These are phyloP conservation scores for Aurantiochytrium sp. DNA, from an alignment of 108 stramenopile genomes.

Conservation along the genomic window DNA sequence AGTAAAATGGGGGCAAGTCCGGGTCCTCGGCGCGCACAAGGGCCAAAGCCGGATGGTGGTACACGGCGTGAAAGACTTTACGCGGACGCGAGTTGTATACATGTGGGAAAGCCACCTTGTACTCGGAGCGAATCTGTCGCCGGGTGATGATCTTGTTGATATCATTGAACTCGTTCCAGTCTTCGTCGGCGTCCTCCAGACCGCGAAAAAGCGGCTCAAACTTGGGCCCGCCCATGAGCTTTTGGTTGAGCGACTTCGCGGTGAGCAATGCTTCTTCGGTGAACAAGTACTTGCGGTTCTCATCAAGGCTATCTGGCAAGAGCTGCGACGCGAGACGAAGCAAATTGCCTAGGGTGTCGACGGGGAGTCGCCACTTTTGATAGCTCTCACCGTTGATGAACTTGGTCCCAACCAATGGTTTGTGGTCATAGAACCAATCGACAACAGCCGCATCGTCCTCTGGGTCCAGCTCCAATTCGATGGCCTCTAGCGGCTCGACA, in stretches of 20 bases:
- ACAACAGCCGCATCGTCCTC: constrained; percentile 61
- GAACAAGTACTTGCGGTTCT: constrained; percentile 83
- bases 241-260: constrained; percentile 93
- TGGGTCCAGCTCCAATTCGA: constrained; percentile 72
- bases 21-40: constrained; percentile 73
- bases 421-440: constrained; percentile 66
- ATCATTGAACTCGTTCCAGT: constrained; percentile 99
- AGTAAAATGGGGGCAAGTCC: constrained; percentile 59
- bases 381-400: constrained; percentile 84
- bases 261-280: constrained; percentile 88
- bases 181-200: constrained; percentile 84
- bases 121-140: constrained; percentile 91
- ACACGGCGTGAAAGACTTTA: constrained; percentile 67
- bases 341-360: constrained; percentile 83
- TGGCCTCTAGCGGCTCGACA: constrained; percentile 83
- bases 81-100: constrained; percentile 96
- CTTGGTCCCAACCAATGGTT: constrained; percentile 39
- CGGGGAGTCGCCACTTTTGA: constrained; percentile 80
- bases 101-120: constrained; percentile 90
- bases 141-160: constrained; percentile 97
- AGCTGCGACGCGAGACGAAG: constrained; percentile 87
- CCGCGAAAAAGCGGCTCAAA: constrained; percentile 97
- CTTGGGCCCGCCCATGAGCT: constrained; percentile 98
- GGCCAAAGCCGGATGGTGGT: constrained; percentile 82
- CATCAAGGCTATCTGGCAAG: constrained; percentile 69